Conservation (phyloP, 495 filamentous ascomycete genomes). For the Pyronema domesticum region DNA sequence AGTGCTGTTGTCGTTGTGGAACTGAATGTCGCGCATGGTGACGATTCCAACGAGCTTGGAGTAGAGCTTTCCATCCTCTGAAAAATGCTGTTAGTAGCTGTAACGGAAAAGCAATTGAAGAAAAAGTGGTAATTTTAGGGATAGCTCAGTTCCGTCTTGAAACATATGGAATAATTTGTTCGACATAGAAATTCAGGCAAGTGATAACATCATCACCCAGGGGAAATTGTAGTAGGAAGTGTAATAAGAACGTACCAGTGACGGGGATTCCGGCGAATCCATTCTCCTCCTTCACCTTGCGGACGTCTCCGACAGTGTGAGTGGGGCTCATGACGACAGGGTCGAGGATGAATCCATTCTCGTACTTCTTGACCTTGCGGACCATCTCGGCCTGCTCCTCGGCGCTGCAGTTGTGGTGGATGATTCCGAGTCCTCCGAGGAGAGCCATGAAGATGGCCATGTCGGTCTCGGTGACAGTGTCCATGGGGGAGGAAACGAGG, state of each 20-base stretch:
- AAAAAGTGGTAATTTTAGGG: background rate
- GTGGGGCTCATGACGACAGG: slow-evolving; percentile 77
- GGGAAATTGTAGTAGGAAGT: slow-evolving; percentile 6
- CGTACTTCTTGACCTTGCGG: slow-evolving; percentile 93
- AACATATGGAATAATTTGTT: slow-evolving; percentile 27
- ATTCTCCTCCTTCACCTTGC: slow-evolving; percentile 88
- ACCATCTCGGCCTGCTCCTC: slow-evolving; percentile 98
- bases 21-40: slow-evolving; percentile 94
- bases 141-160: slow-evolving; percentile 13
- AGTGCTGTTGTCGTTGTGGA: slow-evolving; percentile 53
- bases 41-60: slow-evolving; percentile 94
- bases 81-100: slow-evolving; percentile 21
- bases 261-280: slow-evolving; percentile 98
- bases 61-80: slow-evolving; percentile 80
- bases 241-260: slow-evolving; percentile 47
- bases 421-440: slow-evolving; percentile 86
- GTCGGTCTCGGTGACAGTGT: slow-evolving; percentile 95
- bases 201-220: slow-evolving; percentile 53
- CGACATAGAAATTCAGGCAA: slow-evolving; percentile 71
- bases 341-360: slow-evolving; percentile 97
- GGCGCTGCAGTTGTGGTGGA: slow-evolving; percentile 96
- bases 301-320: slow-evolving; percentile 81
- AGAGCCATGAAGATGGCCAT: slow-evolving; percentile 99
- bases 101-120: background rate
- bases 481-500: slow-evolving; percentile 94